phyloP scores from a whole-genome alignment of 2,329 filamentous ascomycete genomes.

The Myriangium duriaei region DNA sequence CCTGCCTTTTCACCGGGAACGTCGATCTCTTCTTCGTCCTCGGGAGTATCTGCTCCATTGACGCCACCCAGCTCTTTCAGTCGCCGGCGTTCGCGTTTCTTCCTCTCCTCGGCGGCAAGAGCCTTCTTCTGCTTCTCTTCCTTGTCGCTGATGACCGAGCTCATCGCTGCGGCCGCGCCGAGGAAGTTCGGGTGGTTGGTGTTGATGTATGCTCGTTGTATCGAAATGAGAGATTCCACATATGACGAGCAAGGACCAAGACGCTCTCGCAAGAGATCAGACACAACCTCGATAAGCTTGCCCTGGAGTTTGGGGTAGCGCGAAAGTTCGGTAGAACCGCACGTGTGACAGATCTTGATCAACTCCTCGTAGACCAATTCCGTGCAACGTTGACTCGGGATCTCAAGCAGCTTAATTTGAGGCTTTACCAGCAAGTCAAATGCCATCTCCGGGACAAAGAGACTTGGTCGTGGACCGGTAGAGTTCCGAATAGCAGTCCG shows the following conservation, averaged over 20 bases:
- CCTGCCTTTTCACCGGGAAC: slow-evolving; percentile 41
- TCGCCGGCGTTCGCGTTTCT: slow-evolving; percentile 70
- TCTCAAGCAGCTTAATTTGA: slow-evolving; percentile 92
- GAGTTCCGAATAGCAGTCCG: slow-evolving; percentile 96
- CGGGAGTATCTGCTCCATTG: slow-evolving; percentile 60
- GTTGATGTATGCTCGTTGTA: slow-evolving; percentile 97
- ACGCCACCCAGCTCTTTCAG: slow-evolving; percentile 65
- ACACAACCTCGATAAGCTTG: slow-evolving; percentile 96
- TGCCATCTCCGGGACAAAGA: slow-evolving; percentile 94
- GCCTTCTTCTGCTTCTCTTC: slow-evolving; percentile 85
- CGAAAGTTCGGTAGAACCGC: slow-evolving; percentile 84
- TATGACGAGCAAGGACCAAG: slow-evolving; percentile 81
- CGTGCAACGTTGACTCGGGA: slow-evolving; percentile 90
- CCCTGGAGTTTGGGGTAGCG: slow-evolving; percentile 86
- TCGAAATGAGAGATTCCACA: slow-evolving; percentile 92
- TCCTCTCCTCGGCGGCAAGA: slow-evolving; percentile 64
- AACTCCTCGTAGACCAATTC: slow-evolving; percentile 97
- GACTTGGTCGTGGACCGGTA: slow-evolving; percentile 83
- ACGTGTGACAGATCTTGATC: slow-evolving; percentile 99
- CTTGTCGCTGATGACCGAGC: slow-evolving; percentile 85
- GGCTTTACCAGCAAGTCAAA: slow-evolving; percentile 97
- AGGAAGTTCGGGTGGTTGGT: slow-evolving; percentile 99
- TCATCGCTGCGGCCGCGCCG: slow-evolving; percentile 93
- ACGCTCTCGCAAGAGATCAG: slow-evolving; percentile 82
- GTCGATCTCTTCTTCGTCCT: slow-evolving; percentile 47